phyloP scores from a whole-genome alignment of 139 green algal species.

The Chloropicon primus region DNA sequence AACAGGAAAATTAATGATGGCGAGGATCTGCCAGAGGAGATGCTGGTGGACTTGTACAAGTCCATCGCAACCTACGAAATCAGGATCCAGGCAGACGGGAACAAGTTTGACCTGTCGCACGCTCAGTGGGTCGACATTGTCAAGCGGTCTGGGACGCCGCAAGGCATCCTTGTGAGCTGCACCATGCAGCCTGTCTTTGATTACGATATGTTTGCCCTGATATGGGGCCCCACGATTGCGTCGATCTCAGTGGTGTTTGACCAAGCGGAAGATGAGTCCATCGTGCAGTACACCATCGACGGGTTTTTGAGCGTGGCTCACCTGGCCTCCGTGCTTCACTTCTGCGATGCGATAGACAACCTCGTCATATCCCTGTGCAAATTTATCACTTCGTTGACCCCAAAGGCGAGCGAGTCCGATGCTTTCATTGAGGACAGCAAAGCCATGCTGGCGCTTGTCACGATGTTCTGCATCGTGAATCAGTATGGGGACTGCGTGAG shows the following conservation, averaged over 20 bases:
- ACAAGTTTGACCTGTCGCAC: conserved; percentile 21
- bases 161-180: conserved; percentile 22
- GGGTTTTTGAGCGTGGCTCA: conserved; percentile 35
- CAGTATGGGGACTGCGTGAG: conserved; percentile 67
- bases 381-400: conserved; percentile 44
- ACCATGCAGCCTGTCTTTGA: conserved; percentile 30
- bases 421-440: conserved; percentile 57
- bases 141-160: conserved; percentile 9
- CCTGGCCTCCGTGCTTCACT: conserved; percentile 32
- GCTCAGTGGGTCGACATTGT: conserved; percentile 48
- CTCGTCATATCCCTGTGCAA: conserved; percentile 55
- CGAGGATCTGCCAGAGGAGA: conserved; percentile 42
- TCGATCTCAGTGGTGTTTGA: conserved; percentile 85
- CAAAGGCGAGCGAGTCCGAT: conserved; percentile 30
- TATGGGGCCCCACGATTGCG: conserved; percentile 77
- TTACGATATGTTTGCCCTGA: conserved; percentile 74
- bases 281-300: conserved; percentile 30
- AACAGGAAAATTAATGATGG: conserved; percentile 66
- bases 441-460: conserved; percentile 45
- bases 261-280: conserved; percentile 33
- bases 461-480: conserved; percentile 63
- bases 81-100: conserved; percentile 34
- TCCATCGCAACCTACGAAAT: conserved; percentile 58
- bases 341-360: conserved; percentile 37
- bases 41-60: conserved; percentile 44